Base-by-base conservation (phyloP, 2,329 filamentous ascomycete species). In the Pestalotiopsis sp. region DNA sequence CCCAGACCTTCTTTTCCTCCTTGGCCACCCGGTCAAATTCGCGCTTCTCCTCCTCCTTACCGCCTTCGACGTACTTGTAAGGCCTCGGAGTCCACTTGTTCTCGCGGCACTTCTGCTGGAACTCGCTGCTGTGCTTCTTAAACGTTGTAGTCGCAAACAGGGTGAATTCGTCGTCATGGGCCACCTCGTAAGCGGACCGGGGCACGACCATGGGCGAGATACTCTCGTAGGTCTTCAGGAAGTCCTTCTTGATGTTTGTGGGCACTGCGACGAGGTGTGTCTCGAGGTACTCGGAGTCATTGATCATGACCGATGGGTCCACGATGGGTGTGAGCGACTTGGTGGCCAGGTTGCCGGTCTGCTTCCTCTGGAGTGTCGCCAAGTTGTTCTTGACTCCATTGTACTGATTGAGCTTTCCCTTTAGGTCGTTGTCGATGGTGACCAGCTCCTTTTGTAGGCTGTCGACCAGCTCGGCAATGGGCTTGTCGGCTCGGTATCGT, bases 381-480 rank as follows among this genome's bases (percentile, higher is more conserved):
- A 98, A 89, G 72, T 91, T 95, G 67, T 93, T 92, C 84, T 97
- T 97, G 78, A 95, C 90, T 71, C 92, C 87, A 83, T 95, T 98
- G 85, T 98, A 98, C 83, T 98, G 95, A 80, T 89, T 93, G 84
- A 95, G 95, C 82, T 98, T 98, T 77, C 89, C 87, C 81, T 97
- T 97, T 82, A 98, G 93, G 79, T 98, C 96, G 80, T 94, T 97
- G 84, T 99, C 96, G 78, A 97, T 94, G 68, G 93, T 96, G 70
- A 91, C 87, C 67, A 97, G 89, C 84, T 98, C 96, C 93, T 97
- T 98, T 78, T 97, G 94, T 69, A 99, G 84, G 56, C 91, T 91
- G 79, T 94, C 92, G 75, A 98, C 92, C 69, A 98, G 86, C 78
- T 98, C 95, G 68, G 90, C 88, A 70, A 99, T 88, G 65, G 95